Evolutionary conservation across 2,329 filamentous ascomycete genomes (phyloP), one percentile per base, ranked within the genome.

Genomic region (Cladosporium sphaerospermum): DNA sequence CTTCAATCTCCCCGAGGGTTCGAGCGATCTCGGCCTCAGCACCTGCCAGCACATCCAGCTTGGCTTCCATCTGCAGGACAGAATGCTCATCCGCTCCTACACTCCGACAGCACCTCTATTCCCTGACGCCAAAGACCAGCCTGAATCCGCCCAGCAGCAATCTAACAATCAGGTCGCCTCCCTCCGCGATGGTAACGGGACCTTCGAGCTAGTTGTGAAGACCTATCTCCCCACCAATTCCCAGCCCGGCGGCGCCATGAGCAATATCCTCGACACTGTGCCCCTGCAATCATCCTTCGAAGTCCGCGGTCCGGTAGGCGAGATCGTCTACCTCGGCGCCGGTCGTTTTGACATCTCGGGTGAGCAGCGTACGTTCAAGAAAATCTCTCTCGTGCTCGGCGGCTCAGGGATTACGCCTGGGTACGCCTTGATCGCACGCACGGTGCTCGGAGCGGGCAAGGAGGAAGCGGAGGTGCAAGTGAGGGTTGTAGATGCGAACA

Each of bases 1-100:
- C 3, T 78, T 79, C 60, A 52, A 65, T 33, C 68, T 78, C 2
- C 73, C 74, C 0, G 61, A 68, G 1, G 61, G 58, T 16, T 66
- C 67, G 33, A 64, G 69, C n/a, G 64, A 70, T 6, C 69, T 80
- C 0, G 76, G 77, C 0, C 62, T 80, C 0, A 70, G 69, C 13
- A 80, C 75, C 0, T 76, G 77, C 50, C 75, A 81, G 59, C 78
- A 81, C 57, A 63, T 81, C 18, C 71, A 78, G 51, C 56, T 80
- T 8, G 78, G 77, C 2, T 78, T 80, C 58, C 77, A 81, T 54
- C 67, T 80, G 54, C 61, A 67, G 40, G 77, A 80, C 57, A 69
- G 71, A 47, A 75, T 80, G 67, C 67, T 80, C 9, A 69, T 78
- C 10, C 71, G 78, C 1, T 69, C 69, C 0, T 80, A 80, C 59